Conservation (phyloP, 306 rosid genomes). For the Pterocarpus santalinus region DNA sequence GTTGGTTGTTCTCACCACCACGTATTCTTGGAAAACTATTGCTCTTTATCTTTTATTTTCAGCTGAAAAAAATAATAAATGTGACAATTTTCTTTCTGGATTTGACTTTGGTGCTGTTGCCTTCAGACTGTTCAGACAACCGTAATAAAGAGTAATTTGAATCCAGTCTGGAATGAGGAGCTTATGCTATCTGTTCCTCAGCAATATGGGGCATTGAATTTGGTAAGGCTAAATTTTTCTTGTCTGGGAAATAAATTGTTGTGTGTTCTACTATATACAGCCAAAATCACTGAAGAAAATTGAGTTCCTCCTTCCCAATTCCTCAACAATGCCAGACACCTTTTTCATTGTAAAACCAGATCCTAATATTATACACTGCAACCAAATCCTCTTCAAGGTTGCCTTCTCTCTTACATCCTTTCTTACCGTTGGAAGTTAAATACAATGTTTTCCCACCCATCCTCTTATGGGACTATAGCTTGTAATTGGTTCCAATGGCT, state of each 20-base stretch:
- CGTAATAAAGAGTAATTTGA: conserved; percentile 80
- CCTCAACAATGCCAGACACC: not conserved
- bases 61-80: conserved; percentile 32
- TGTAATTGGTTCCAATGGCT: no score
- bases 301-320: not conserved
- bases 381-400: no score
- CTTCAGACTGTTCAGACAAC: conserved; percentile 75
- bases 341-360: conserved; percentile 1
- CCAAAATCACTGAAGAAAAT: not conserved
- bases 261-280: no score
- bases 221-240: conserved; percentile 65
- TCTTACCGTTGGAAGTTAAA: no score
- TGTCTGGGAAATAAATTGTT: not conserved
- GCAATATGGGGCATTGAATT: conserved; percentile 66
- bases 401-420: no score
- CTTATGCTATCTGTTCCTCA: conserved; percentile 91
- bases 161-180: conserved; percentile 97
- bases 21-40: conserved; percentile 36
- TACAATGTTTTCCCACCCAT: no score
- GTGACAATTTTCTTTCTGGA: conserved; percentile 43
- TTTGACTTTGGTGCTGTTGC: conserved; percentile 40
- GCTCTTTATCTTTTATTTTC: conserved; percentile 28
- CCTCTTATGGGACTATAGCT: no score
- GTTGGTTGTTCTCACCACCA: conserved; percentile 52
- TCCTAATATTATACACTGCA: not conserved